phyloP scores from a whole-genome alignment of 176 grass and related monocot genomes.

The Oryza coarctata region DNA sequence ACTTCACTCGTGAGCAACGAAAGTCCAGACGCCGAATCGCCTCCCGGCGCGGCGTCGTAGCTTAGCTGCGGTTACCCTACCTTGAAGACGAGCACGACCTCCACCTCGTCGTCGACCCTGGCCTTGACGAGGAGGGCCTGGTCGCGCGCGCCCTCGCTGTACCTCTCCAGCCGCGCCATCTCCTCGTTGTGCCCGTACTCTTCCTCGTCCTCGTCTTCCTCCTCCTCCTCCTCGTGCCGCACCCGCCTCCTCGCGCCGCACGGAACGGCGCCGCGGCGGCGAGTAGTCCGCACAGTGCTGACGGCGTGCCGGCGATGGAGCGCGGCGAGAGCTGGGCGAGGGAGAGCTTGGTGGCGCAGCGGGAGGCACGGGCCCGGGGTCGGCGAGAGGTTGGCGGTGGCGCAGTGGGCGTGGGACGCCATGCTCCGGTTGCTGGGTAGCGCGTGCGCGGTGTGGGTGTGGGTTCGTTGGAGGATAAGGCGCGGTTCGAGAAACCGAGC shows the following conservation, averaged over 20 bases:
- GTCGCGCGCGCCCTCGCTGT: conserved; percentile 55
- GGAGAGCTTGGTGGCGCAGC: neutral
- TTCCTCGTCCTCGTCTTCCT: conserved; percentile 23
- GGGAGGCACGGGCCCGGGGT: neutral
- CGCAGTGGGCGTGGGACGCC: neutral
- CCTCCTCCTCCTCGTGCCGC: conserved; percentile 39
- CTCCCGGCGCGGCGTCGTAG: too few species aligned
- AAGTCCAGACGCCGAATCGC: neutral
- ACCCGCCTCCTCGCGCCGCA: conserved; percentile 55
- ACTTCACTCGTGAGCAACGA: neutral
- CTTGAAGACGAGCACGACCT: conserved; percentile 77
- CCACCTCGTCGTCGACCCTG: conserved; percentile 55
- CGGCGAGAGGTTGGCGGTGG: neutral
- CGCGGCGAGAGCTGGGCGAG: neutral
- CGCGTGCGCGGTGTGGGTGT: neutral
- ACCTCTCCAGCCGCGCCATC: conserved; percentile 67
- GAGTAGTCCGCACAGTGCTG: neutral
- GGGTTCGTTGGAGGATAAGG: conserved; percentile 30
- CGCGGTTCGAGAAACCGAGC: neutral
- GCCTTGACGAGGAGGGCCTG: conserved; percentile 69
- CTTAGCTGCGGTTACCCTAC: neutral
- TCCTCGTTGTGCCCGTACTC: conserved; percentile 76
- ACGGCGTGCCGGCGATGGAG: neutral
- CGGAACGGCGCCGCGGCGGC: neutral
- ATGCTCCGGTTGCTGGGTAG: neutral